phyloP scores from a whole-genome alignment of 2,329 filamentous ascomycete genomes.

The Penicillium italicum region DNA sequence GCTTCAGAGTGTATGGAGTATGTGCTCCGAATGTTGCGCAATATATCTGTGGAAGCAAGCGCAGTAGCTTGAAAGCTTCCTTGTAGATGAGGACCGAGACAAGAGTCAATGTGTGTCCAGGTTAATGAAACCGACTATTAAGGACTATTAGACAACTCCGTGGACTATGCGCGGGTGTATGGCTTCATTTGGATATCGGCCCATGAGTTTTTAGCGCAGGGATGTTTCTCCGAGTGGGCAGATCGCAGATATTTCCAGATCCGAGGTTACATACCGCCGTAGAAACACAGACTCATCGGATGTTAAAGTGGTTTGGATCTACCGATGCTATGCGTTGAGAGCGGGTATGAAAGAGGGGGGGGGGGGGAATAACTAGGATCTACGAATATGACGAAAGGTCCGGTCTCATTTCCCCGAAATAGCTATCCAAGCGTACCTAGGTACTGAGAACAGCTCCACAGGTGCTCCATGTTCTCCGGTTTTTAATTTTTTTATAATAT shows the following conservation, averaged over 20 bases:
- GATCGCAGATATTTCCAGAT: constrained; percentile 3
- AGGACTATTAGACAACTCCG: background rate
- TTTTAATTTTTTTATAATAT: background rate
- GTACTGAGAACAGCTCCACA: background rate
- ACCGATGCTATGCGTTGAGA: background rate
- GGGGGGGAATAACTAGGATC: background rate
- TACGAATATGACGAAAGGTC: constrained; percentile 4
- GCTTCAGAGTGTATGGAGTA: background rate
- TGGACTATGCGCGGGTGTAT: constrained; percentile 5
- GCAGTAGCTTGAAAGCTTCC: too few relatives aligned
- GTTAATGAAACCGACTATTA: constrained; percentile 3
- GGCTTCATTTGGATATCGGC: constrained; percentile 1
- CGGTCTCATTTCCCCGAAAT: constrained; percentile 9
- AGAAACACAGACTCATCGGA: background rate
- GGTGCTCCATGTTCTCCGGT: background rate
- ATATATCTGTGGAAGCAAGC: too few relatives aligned
- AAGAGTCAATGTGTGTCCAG: background rate
- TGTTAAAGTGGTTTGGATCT: background rate
- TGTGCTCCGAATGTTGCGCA: background rate
- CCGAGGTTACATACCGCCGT: background rate
- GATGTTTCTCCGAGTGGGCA: constrained; percentile 3
- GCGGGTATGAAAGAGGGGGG: background rate
- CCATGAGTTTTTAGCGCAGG: background rate
- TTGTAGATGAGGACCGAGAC: background rate
- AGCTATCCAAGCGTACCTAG: background rate